Percentiles rank a stretch among this genome's conserved stretches.
phyloP scores from a whole-genome alignment of 2,329 filamentous ascomycete species.

The Fusarium haematococcum region DNA sequence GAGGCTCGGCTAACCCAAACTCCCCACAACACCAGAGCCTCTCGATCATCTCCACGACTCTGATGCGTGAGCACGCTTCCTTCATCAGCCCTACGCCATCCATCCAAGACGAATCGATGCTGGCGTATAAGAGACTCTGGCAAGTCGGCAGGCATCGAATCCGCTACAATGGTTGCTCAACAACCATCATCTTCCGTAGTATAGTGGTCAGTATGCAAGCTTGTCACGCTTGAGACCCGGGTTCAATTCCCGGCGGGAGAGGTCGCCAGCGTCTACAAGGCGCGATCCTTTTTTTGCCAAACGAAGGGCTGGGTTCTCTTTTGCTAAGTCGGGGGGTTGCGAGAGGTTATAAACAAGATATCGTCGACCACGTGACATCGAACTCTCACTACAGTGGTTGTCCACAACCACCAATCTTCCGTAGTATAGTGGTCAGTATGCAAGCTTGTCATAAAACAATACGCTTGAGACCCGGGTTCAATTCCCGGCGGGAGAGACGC shows the following conservation, averaged over 20 bases:
- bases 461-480: conserved; percentile 47
- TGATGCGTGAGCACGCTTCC: not conserved
- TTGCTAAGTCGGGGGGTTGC: not conserved
- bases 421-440: conserved; percentile 52
- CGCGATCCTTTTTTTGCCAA: not conserved
- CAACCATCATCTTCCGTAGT: conserved; percentile 8
- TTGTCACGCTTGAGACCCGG: not conserved
- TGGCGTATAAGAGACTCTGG: not conserved
- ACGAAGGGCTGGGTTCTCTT: not conserved
- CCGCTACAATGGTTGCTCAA: conserved; percentile 31
- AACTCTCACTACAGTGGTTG: conserved; percentile 17
- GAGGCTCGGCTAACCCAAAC: not conserved
- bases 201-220: not conserved
- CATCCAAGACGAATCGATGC: too few relatives aligned
- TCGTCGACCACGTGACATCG: conserved; percentile 1
- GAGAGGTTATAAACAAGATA: not conserved
- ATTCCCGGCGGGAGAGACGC: conserved; percentile 46
- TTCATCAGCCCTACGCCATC: not conserved
- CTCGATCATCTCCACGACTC: not conserved
- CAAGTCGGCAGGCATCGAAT: conserved; percentile 14
- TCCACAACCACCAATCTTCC: conserved; percentile 41
- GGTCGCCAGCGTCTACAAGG: too few relatives aligned
- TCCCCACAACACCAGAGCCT: not conserved
- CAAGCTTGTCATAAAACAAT: conserved; percentile 41
- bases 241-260: not conserved